phyloP scores from a whole-genome alignment of 768 basidiomycete genomes.

The Mycena venus region DNA sequence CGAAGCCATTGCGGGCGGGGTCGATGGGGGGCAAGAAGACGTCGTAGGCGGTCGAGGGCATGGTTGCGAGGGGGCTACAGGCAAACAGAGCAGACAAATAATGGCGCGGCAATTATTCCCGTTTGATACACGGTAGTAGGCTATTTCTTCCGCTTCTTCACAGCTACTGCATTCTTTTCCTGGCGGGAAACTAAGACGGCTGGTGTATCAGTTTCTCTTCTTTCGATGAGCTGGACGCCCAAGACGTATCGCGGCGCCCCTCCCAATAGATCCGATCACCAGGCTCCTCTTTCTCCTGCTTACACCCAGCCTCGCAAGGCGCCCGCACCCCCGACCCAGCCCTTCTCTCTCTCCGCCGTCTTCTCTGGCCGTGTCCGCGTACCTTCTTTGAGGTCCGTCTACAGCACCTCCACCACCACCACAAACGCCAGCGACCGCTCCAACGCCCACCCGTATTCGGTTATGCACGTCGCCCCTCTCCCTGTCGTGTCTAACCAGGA shows the following conservation, averaged over 20 bases:
- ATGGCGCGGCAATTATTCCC: too few species aligned
- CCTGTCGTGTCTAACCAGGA: conserved; percentile 81
- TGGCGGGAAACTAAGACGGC: too few species aligned
- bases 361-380: conserved; percentile 58
- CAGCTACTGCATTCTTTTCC: too few species aligned
- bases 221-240: conserved; percentile 53
- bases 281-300: conserved; percentile 60
- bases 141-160: too few species aligned
- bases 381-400: conserved; percentile 64
- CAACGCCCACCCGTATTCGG: conserved; percentile 65
- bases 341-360: conserved; percentile 66
- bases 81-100: too few species aligned
- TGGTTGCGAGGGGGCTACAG: background rate
- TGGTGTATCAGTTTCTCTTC: too few species aligned
- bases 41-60: conserved; percentile 44
- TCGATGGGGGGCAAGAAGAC: conserved; percentile 68
- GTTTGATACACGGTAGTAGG: too few species aligned
- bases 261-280: conserved; percentile 40
- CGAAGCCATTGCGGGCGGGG: conserved; percentile 70
- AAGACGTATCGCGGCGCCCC: conserved; percentile 34
- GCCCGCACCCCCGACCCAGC: conserved; percentile 35
- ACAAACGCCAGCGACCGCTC: conserved; percentile 54
- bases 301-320: conserved; percentile 55
- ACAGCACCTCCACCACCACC: conserved; percentile 58
- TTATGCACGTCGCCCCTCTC: conserved; percentile 74